Conservation (phyloP, 306 rosid species). For the Prosopis cineraria region DNA sequence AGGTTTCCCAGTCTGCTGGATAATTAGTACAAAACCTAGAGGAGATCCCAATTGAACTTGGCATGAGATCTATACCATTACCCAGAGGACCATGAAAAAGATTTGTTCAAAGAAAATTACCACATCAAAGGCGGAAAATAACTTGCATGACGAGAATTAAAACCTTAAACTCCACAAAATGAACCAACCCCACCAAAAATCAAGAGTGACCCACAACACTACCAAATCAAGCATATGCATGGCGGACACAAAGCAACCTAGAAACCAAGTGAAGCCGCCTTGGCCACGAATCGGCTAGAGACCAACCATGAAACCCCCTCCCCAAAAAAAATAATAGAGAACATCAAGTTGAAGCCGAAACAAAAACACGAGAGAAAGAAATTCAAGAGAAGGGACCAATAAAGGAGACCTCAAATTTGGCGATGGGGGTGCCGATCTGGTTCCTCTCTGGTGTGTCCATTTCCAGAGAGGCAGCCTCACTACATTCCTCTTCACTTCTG, state of each 20-base stretch:
- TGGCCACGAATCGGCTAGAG: not conserved
- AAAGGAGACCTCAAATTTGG: constrained; percentile 64
- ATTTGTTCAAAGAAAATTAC: not conserved
- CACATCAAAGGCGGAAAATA: not conserved
- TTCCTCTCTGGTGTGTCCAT: constrained; percentile 89
- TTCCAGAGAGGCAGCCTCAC: constrained; percentile 40
- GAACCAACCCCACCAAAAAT: constrained; percentile 3
- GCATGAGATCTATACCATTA: not conserved
- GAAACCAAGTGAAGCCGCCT: constrained; percentile 5
- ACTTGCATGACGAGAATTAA: not conserved
- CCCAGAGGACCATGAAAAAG: not conserved
- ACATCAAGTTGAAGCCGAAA: constrained; percentile 9
- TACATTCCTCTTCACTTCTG: constrained; percentile 28
- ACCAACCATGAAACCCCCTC: not conserved
- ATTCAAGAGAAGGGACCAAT: constrained; percentile 5
- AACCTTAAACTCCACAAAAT: not conserved
- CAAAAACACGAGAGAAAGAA: not conserved
- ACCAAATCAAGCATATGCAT: constrained; percentile 33
- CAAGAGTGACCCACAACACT: constrained; percentile 18
- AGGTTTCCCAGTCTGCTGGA: not conserved
- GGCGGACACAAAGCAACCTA: constrained; percentile 10
- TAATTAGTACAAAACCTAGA: not conserved
- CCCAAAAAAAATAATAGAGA: too few species aligned
- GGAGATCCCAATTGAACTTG: not conserved
- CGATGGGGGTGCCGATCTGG: constrained; percentile 58